phyloP scores from a whole-genome alignment of 345 rosid species.

The Arabidopsis suecica region DNA sequence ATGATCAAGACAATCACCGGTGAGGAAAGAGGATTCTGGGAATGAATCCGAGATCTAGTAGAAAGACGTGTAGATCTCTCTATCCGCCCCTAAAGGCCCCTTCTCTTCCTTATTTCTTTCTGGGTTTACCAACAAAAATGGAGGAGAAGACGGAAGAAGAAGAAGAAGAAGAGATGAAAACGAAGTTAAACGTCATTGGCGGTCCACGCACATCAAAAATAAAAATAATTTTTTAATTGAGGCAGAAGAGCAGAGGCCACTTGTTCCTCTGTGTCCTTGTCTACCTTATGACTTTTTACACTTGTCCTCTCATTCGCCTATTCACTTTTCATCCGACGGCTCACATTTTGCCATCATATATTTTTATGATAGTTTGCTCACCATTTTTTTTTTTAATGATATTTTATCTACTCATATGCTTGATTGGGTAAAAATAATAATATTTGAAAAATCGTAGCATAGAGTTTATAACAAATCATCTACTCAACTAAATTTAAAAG shows the following conservation, averaged over 20 bases:
- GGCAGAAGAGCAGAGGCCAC: slow-evolving; percentile 28
- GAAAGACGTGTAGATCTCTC: slow-evolving; percentile 32
- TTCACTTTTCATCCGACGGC: slow-evolving; percentile 32
- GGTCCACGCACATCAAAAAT: slow-evolving; percentile 32
- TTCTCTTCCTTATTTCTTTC: slow-evolving; percentile 24
- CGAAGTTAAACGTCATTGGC: slow-evolving; percentile 42
- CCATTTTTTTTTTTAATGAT: neutral
- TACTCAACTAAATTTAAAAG: neutral
- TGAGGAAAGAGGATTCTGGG: slow-evolving; percentile 5
- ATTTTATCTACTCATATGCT: neutral
- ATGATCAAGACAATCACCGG: slow-evolving; percentile 25
- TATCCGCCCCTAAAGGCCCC: neutral
- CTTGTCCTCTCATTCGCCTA: slow-evolving; percentile 10
- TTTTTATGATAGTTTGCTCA: no score
- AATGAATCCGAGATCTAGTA: slow-evolving; percentile 25
- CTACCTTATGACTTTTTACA: slow-evolving; percentile 27
- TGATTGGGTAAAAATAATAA: slow-evolving; percentile 5
- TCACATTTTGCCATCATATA: slow-evolving; percentile 8
- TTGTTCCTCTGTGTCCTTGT: slow-evolving; percentile 28
- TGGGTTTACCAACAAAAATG: neutral
- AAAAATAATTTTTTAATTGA: neutral
- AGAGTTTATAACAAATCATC: slow-evolving; percentile 6
- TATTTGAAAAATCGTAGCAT: neutral
- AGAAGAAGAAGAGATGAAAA: slow-evolving; percentile 20
- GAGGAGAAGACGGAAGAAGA: neutral